These are phyloP conservation scores for Echria macrotheca DNA, from an alignment of 495 filamentous ascomycete genomes.

Conservation along the genomic window DNA sequence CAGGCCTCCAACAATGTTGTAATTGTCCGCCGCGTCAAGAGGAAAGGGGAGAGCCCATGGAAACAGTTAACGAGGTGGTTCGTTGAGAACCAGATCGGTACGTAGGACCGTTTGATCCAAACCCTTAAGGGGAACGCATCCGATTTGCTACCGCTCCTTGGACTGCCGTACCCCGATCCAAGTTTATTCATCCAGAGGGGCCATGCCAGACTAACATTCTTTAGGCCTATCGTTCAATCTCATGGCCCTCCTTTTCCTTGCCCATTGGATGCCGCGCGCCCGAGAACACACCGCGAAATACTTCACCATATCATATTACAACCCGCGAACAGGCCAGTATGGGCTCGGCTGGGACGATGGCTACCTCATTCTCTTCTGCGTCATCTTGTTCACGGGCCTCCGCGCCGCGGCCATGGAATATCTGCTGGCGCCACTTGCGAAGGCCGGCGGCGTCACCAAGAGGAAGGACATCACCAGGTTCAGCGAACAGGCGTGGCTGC, in stretches of 20 bases:
- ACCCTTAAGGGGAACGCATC: no score
- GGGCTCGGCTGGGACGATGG: slow-evolving; percentile 72
- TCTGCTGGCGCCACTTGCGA: slow-evolving; percentile 70
- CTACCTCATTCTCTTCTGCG: slow-evolving; percentile 71
- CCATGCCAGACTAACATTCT: neutral
- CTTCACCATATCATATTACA: slow-evolving; percentile 79
- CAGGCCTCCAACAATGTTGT: slow-evolving; percentile 41
- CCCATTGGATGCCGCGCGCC: slow-evolving; percentile 75
- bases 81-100: slow-evolving; percentile 51
- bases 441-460: slow-evolving; percentile 59
- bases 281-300: slow-evolving; percentile 76
- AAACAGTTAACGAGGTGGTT: slow-evolving; percentile 43
- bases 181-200: no score
- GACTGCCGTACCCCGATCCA: no score
- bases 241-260: slow-evolving; percentile 67
- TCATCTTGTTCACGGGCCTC: slow-evolving; percentile 78
- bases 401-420: slow-evolving; percentile 85
- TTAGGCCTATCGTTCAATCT: slow-evolving; percentile 39
- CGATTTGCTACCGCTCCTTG: no score
- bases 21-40: slow-evolving; percentile 41
- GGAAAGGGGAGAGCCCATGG: slow-evolving; percentile 40
- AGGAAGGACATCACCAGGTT: slow-evolving; percentile 72
- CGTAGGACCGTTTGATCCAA: no score
- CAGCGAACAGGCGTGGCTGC: slow-evolving; percentile 88
- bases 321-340: slow-evolving; percentile 60